These are phyloP conservation scores for Dothiorella sarmentorum DNA, from an alignment of 2,329 filamentous ascomycete genomes.

Conservation along the genomic window DNA sequence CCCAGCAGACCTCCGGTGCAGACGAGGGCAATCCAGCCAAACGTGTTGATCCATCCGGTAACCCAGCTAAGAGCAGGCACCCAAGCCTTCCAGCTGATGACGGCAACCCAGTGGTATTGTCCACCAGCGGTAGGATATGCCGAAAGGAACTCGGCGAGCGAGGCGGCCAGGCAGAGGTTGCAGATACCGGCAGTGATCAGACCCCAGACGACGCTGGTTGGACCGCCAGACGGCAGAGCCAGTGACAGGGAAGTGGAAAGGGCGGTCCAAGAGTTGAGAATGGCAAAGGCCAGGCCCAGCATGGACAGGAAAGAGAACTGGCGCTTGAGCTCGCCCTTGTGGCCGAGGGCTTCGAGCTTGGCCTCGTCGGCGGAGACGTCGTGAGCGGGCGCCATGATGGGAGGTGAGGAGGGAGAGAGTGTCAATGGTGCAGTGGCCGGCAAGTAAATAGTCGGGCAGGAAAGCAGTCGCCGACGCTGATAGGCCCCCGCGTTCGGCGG, in stretches of 20 bases:
- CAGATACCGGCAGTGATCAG: constrained; percentile 54
- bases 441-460: constrained; percentile 11
- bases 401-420: background rate
- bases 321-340: constrained; percentile 56
- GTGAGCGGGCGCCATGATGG: background rate
- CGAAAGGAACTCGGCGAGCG: constrained; percentile 67
- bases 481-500: constrained; percentile 16
- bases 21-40: constrained; percentile 66
- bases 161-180: constrained; percentile 66
- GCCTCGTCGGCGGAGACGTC: constrained; percentile 30
- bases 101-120: constrained; percentile 70
- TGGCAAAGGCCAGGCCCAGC: constrained; percentile 61
- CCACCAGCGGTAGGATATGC: constrained; percentile 55
- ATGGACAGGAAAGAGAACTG: constrained; percentile 59
- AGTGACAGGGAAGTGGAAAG: constrained; percentile 57
- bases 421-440: background rate
- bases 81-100: constrained; percentile 59
- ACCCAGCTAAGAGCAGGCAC: constrained; percentile 64
- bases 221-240: constrained; percentile 67
- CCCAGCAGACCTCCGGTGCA: constrained; percentile 66
- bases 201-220: constrained; percentile 71
- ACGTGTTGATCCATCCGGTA: constrained; percentile 70
- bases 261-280: constrained; percentile 62
- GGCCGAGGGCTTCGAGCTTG: constrained; percentile 46
- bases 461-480: background rate